phyloP scores from a whole-genome alignment of 352 stramenopile species.

The Plasmopara halstedii region DNA sequence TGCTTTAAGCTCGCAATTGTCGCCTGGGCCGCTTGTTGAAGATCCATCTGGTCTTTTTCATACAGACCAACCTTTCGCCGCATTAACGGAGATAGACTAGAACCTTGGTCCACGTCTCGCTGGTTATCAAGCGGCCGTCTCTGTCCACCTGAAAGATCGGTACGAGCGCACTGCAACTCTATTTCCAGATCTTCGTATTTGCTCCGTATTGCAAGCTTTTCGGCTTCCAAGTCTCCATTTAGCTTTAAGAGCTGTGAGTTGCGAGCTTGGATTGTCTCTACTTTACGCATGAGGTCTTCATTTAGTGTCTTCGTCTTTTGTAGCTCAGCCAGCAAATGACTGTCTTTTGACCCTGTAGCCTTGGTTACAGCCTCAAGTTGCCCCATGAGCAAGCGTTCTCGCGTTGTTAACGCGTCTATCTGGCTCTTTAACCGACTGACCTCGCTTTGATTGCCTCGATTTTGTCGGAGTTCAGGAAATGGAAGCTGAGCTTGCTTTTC shows the following conservation, averaged over 20 bases:
- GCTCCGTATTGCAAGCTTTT: conserved; percentile 32
- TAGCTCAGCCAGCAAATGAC: conserved; percentile 20
- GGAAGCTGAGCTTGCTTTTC: conserved; percentile 32
- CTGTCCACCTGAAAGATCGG: conserved; percentile 18
- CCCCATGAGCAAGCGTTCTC: conserved; percentile 51
- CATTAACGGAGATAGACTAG: conserved; percentile 39
- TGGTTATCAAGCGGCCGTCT: conserved; percentile 19
- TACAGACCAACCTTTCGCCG: conserved; percentile 61
- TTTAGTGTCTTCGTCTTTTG: conserved; percentile 30
- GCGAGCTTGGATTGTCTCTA: conserved; percentile 34
- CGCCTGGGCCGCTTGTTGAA: conserved; percentile 69
- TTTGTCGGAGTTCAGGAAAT: conserved; percentile 13
- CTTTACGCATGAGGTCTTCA: conserved; percentile 40
- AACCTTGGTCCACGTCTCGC: conserved; percentile 7
- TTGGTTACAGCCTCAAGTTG: conserved; percentile 39
- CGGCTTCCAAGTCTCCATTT: conserved; percentile 34
- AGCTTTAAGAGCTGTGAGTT: conserved; percentile 36
- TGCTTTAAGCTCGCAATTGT: conserved; percentile 79
- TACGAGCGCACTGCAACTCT: conserved; percentile 46
- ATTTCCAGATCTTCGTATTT: conserved; percentile 53
- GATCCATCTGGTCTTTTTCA: conserved; percentile 61
- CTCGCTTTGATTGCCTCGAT: conserved; percentile 23
- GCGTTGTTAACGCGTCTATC: conserved; percentile 59
- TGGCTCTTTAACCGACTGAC: conserved; percentile 38
- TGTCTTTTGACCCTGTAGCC: conserved; percentile 18